These are phyloP conservation scores for Gynochthodes officinalis DNA, from an alignment of 257 asterid genomes.

Conservation along the genomic window DNA sequence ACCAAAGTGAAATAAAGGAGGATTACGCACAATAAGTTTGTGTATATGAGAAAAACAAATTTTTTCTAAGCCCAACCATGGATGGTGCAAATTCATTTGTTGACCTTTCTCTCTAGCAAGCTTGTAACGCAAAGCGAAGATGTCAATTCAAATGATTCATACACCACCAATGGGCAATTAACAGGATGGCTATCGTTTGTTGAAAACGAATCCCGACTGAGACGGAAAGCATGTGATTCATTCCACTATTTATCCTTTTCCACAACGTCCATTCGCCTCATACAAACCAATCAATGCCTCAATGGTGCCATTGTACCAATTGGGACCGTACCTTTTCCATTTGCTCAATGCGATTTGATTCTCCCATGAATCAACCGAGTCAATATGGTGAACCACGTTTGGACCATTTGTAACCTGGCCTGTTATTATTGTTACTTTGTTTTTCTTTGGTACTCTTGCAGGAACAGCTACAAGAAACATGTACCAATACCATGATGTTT, in stretches of 20 bases:
- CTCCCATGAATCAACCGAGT: too few relatives aligned
- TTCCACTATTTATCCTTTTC: not conserved
- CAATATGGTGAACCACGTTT: too few relatives aligned
- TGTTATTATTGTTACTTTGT: too few relatives aligned
- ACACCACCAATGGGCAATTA: not conserved
- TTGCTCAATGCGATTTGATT: not conserved
- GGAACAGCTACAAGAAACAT: too few relatives aligned
- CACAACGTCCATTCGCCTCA: constrained; percentile 23
- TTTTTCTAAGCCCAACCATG: not conserved
- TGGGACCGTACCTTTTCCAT: not conserved
- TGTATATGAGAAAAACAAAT: not conserved
- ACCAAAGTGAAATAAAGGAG: not conserved
- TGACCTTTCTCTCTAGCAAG: constrained; percentile 15
- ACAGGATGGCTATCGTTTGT: not conserved
- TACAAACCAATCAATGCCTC: constrained; percentile 3
- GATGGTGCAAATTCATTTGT: constrained; percentile 22
- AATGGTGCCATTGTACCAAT: not conserved
- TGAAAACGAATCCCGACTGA: constrained; percentile 14
- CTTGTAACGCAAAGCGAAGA: not conserved
- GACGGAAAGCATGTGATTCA: constrained; percentile 2
- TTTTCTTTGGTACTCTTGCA: too few relatives aligned
- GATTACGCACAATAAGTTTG: not conserved
- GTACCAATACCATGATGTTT: too few relatives aligned
- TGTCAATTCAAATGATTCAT: constrained; percentile 17
- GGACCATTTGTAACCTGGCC: too few relatives aligned